Percentiles rank a stretch among this genome's conserved stretches.
These are phyloP conservation scores for Sicyos baderoa DNA, from an alignment of 306 rosid species.

Conservation along the genomic window DNA sequence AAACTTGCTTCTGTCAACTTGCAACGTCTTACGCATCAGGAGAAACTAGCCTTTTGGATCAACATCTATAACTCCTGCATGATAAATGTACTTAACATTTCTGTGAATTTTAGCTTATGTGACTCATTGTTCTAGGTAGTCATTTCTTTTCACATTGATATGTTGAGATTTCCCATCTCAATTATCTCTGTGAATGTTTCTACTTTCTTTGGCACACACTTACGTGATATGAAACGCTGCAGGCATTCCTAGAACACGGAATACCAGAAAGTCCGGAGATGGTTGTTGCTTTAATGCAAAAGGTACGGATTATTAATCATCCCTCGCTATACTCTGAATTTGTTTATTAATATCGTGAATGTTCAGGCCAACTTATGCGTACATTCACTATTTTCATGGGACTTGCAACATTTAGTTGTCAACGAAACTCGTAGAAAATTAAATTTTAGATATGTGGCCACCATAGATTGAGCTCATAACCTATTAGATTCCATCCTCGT, in stretches of 20 bases:
- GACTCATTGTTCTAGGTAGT: background rate
- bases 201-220: background rate
- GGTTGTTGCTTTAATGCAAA: constrained; percentile 60
- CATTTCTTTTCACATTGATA: background rate
- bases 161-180: background rate
- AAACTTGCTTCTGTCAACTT: constrained; percentile 69
- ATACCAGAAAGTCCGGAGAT: constrained; percentile 73
- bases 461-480: too few species aligned
- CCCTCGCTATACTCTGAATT: background rate
- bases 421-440: too few species aligned
- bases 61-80: constrained; percentile 86
- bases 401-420: too few species aligned
- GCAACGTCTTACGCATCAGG: constrained; percentile 63
- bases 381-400: too few species aligned
- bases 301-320: constrained; percentile 34
- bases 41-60: constrained; percentile 97
- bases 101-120: background rate
- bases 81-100: constrained; percentile 56
- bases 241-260: constrained; percentile 76
- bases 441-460: too few species aligned
- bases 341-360: too few species aligned
- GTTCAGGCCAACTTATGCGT: too few species aligned
- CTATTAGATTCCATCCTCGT: background rate
- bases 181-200: background rate
- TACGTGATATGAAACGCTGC: constrained; percentile 19